Evolutionary conservation across 768 basidiomycete genomes (phyloP), one percentile per base, ranked within the genome.

Genomic region (Boletus rex-veris): DNA sequence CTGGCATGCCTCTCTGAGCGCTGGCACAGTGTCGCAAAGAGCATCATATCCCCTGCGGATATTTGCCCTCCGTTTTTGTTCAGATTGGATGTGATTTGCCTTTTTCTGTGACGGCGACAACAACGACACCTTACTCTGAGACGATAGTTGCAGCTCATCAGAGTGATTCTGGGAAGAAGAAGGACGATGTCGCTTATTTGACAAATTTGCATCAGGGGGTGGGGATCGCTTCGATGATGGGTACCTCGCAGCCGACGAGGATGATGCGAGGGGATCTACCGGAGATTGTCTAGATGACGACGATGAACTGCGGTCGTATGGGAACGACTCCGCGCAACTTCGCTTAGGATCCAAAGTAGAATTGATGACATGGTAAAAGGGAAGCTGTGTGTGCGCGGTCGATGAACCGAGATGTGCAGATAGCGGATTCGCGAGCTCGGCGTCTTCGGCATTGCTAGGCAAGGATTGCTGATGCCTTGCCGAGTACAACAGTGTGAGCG

Each of bases 51-150:
- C 94, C 37, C 85, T 74, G 11, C 92, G 80, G 48, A 97, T 96
- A 62, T 93, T 94, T 14, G 91, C 91, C 31, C 94, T 83, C 24
- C 94, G 85, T 70, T 95, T 95, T 74, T 96, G 92, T 73, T 97
- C 94, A 3, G 86, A 89, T 62, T 91, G 88, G 59, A 97, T 96
- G 65, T 97, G 93, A 63, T 95, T 95, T 38, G 88, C 88, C 66
- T 94, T 91, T 68, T 95, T 95, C 76, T 94, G 90, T 3, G 87
- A 85, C 0, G 89, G 82, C 2, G 87, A 85, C 24, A 95, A 79
- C 24, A 93, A 76, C 8, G 72, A 37, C 0, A 51, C 14, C 47
- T 54, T 56, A 19, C 55, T 59, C 5, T 59, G 57, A 43, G 59
- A 55, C 14, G 39, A 19, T 40, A 42, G 28, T 15, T 53, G 59